Conservation (phyloP, 2,329 filamentous ascomycete species). For the Colletotrichum neosansevieriae region DNA sequence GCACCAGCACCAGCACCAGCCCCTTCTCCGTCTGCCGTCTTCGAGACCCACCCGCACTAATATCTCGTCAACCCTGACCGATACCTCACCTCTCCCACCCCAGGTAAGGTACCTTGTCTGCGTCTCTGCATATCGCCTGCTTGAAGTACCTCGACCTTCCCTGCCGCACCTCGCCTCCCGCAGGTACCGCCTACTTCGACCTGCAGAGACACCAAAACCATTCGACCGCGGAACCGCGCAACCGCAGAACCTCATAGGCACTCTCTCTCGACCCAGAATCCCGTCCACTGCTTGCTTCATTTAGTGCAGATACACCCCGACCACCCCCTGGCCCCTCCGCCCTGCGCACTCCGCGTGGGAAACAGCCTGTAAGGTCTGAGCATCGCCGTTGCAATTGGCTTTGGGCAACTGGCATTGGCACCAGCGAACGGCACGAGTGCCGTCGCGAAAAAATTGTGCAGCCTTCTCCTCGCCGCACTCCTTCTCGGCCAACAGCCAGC, state of each 20-base stretch:
- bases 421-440: slow-evolving; percentile 24
- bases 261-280: background rate
- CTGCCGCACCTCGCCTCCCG: background rate
- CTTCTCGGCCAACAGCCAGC: slow-evolving; percentile 36
- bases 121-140: background rate
- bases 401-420: background rate
- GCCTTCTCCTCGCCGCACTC: slow-evolving; percentile 1
- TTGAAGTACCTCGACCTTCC: slow-evolving; percentile 12
- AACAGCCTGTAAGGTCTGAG: slow-evolving; percentile 30
- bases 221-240: background rate
- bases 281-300: background rate
- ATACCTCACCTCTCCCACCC: slow-evolving; percentile 9
- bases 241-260: background rate
- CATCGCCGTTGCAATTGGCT: background rate
- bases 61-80: slow-evolving; percentile 35
- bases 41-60: slow-evolving; percentile 35
- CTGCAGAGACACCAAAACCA: background rate
- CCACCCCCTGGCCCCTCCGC: slow-evolving; percentile 34
- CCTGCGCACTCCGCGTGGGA: slow-evolving; percentile 38
- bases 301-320: slow-evolving; percentile 19
- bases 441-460: slow-evolving; percentile 26
- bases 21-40: slow-evolving; percentile 24
- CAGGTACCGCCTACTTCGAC: background rate
- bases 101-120: slow-evolving; percentile 3
- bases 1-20: background rate